phyloP scores from a whole-genome alignment of 2,329 filamentous ascomycete species.

The Penicillium corylophilum region DNA sequence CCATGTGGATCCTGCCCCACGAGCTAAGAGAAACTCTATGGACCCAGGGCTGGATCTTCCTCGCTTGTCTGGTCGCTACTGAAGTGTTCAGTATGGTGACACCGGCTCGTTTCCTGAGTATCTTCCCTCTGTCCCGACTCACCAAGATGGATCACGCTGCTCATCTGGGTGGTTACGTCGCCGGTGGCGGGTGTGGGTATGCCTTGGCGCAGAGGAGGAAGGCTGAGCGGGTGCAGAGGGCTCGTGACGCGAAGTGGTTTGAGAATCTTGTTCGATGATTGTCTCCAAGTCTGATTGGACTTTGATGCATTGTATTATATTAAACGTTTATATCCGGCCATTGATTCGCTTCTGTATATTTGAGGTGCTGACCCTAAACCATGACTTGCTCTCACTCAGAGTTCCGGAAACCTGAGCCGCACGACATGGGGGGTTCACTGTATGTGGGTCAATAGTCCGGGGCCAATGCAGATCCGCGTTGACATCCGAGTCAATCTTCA shows the following conservation, averaged over 20 bases:
- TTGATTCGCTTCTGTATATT: neutral
- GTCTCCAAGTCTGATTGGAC: neutral
- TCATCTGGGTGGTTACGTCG: conserved; percentile 44
- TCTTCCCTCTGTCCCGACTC: conserved; percentile 26
- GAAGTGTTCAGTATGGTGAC: conserved; percentile 37
- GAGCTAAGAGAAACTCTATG: conserved; percentile 43
- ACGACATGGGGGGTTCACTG: too few relatives aligned
- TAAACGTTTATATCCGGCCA: neutral
- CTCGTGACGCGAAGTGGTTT: conserved; percentile 19
- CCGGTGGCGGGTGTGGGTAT: conserved; percentile 31
- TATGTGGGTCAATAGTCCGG: too few relatives aligned
- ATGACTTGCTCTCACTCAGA: too few relatives aligned
- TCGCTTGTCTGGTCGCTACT: conserved; percentile 36
- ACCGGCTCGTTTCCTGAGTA: conserved; percentile 20
- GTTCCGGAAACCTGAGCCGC: too few relatives aligned
- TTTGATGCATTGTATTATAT: neutral
- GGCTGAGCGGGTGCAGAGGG: conserved; percentile 13
- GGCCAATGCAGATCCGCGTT: too few relatives aligned
- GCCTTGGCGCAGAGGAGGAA: conserved; percentile 16
- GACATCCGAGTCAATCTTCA: too few relatives aligned
- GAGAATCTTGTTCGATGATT: conserved; percentile 5
- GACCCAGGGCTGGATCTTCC: conserved; percentile 41
- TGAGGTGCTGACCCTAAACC: too few relatives aligned
- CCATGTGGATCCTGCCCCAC: conserved; percentile 42
- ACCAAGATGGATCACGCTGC: conserved; percentile 42